These are phyloP conservation scores for Apiotrichum sp. DNA, from an alignment of 1,284 basidiomycete species.

Conservation along the genomic window DNA sequence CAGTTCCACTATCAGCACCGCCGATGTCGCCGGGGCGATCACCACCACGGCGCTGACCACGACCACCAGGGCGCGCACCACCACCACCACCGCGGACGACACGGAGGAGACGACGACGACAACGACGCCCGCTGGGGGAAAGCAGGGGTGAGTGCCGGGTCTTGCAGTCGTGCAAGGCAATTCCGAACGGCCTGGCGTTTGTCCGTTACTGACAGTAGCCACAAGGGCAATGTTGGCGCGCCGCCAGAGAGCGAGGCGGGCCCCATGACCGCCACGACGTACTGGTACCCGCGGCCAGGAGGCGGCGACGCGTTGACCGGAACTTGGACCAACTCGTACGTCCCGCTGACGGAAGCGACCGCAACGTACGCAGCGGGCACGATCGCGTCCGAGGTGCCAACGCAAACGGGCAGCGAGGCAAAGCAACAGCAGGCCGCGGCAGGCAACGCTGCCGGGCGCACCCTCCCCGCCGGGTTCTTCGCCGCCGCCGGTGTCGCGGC, in stretches of 20 bases:
- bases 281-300: constrained; percentile 31
- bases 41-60: too few species aligned
- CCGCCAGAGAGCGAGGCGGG: neutral
- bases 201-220: neutral
- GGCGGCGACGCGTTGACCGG: constrained; percentile 22
- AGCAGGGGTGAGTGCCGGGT: neutral
- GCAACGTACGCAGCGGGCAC: constrained; percentile 31
- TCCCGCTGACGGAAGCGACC: constrained; percentile 27
- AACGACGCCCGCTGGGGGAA: neutral
- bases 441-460: too few species aligned
- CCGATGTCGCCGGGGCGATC: too few species aligned
- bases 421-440: too few species aligned
- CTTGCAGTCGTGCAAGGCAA: too few species aligned
- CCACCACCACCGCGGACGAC: neutral
- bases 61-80: too few species aligned
- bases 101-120: constrained; percentile 8
- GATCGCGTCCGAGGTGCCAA: constrained; percentile 13
- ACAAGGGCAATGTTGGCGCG: neutral
- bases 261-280: constrained; percentile 13
- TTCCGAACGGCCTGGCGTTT: neutral
- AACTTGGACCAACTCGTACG: constrained; percentile 33
- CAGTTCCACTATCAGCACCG: constrained; percentile 1
- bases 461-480: too few species aligned
- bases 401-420: too few species aligned
- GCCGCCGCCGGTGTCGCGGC: neutral